Percentiles rank a stretch among this genome's conserved stretches.
phyloP scores from a whole-genome alignment of 2,329 filamentous ascomycete genomes.

The Exutisphaerella laricina region DNA sequence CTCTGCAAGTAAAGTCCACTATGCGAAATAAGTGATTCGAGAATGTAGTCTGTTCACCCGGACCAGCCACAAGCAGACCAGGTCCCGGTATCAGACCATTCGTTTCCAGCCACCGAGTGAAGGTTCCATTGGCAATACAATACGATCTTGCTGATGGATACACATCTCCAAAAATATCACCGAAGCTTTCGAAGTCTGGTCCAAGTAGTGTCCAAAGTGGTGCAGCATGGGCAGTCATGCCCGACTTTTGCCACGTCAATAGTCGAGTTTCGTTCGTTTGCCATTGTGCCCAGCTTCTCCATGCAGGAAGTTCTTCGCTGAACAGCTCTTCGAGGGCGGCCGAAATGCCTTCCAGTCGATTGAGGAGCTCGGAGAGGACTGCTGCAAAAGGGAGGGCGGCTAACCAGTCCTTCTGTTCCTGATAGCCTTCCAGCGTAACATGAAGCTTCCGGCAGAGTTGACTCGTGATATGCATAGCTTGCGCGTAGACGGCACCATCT shows the following conservation, averaged over 20 bases:
- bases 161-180: neutral
- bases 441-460: neutral
- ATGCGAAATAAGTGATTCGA: neutral
- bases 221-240: neutral
- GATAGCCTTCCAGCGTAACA: neutral
- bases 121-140: neutral
- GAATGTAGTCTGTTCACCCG: neutral
- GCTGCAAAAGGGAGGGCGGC: neutral
- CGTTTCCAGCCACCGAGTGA: neutral
- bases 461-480: neutral
- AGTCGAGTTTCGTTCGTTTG: neutral
- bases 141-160: neutral
- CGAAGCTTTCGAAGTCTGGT: neutral
- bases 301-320: neutral
- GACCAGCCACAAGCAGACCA: neutral
- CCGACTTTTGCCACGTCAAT: neutral
- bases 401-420: neutral
- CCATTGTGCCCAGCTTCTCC: slow-evolving; percentile 5
- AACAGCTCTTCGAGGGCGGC: neutral
- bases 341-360: neutral
- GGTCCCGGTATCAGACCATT: neutral
- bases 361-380: neutral
- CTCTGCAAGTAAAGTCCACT: neutral
- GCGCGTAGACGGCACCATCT: neutral
- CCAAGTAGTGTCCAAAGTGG: slow-evolving; percentile 4